Conservation (phyloP, 768 basidiomycete species). For the Punctularia strigosozonata region DNA sequence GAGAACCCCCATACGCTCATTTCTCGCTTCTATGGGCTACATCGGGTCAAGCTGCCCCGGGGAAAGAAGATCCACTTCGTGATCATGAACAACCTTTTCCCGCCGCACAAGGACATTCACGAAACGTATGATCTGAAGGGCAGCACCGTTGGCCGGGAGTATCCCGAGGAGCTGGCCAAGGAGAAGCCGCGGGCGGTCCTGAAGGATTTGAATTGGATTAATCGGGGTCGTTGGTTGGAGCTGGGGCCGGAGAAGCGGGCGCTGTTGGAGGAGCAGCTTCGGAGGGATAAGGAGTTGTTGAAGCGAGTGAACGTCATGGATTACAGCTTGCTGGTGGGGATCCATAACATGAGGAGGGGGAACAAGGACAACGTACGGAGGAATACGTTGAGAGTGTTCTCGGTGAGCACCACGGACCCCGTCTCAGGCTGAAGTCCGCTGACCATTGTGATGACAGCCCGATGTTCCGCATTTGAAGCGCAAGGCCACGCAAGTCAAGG, state of each 20-base stretch:
- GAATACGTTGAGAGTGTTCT: constrained; percentile 87
- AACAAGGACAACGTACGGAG: constrained; percentile 87
- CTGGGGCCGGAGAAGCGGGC: constrained; percentile 96
- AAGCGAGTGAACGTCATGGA: constrained; percentile 87
- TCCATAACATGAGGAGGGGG: constrained; percentile 84
- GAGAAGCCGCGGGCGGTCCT: constrained; percentile 81
- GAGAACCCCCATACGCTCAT: constrained; percentile 89
- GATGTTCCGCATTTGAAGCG: constrained; percentile 53
- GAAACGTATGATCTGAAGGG: constrained; percentile 98
- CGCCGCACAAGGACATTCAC: constrained; percentile 93
- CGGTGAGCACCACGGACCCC: no score
- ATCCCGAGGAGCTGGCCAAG: constrained; percentile 68
- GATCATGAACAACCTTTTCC: constrained; percentile 99
- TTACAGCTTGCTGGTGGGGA: constrained; percentile 88
- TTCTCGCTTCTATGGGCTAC: constrained; percentile 92
- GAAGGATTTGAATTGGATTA: constrained; percentile 97
- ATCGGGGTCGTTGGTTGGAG: constrained; percentile 62
- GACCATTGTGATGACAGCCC: no score
- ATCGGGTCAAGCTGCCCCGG: constrained; percentile 90
- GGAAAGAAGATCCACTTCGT: constrained; percentile 98
- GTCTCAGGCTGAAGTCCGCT: no score
- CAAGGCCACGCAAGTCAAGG: constrained; percentile 48
- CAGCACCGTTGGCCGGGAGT: constrained; percentile 79
- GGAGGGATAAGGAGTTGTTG: constrained; percentile 79
- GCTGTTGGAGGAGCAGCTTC: constrained; percentile 80